A percentile compares a stretch with the other conserved stretches of the same genome.
Evolutionary conservation across 306 rosid genomes (phyloP).

Genomic region (Rosa persica): DNA sequence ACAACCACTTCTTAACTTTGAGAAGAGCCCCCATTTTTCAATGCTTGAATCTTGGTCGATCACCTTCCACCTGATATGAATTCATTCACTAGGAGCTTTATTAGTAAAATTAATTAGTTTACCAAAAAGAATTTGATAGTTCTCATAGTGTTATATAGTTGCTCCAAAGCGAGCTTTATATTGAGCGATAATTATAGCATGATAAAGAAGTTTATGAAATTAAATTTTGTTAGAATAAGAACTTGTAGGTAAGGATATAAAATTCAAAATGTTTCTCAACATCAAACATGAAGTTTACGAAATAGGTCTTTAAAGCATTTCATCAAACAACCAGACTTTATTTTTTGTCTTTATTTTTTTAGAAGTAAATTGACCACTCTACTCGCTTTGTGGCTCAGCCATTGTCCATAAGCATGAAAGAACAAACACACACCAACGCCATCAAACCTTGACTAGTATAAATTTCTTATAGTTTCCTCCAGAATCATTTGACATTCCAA

Average conservation of each 20-base stretch:
- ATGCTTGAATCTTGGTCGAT: slow-evolving; percentile 63
- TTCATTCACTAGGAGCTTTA: neutral
- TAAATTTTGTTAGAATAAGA: neutral
- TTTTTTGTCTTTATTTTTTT: too few relatives aligned
- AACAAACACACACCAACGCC: neutral
- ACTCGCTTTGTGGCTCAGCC: neutral
- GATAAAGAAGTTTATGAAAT: neutral
- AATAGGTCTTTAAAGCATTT: neutral
- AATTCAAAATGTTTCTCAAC: neutral
- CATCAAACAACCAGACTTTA: neutral
- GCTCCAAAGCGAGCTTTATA: neutral
- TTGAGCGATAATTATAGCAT: neutral
- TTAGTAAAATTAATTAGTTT: neutral
- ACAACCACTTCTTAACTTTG: slow-evolving; percentile 69
- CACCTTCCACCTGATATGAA: slow-evolving; percentile 64
- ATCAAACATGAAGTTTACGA: neutral
- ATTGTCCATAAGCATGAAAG: neutral
- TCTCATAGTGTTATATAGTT: neutral
- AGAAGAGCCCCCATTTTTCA: slow-evolving; percentile 70
- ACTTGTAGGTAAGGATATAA: neutral
- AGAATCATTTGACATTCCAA: neutral
- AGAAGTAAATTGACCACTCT: neutral
- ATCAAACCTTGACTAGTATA: neutral
- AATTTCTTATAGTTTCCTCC: neutral
- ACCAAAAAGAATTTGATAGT: neutral